Evolutionary conservation across 495 filamentous ascomycete species (phyloP).

Genomic region (Darksidea phi): DNA sequence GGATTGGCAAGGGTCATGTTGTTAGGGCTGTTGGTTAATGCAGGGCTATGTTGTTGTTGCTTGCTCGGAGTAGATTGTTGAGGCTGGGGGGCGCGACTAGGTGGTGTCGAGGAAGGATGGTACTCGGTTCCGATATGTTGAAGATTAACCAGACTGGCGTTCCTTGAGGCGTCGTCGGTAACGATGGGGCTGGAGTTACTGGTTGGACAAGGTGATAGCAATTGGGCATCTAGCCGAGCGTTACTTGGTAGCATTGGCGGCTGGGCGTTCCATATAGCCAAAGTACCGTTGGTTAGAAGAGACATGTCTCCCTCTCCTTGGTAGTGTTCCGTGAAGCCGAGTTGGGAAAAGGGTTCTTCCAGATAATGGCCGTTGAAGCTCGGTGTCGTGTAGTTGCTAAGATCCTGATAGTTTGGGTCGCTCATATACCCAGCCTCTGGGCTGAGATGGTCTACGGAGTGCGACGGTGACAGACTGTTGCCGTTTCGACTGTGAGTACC

Average conservation of each 20-base stretch:
- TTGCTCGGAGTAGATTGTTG: conserved; percentile 23
- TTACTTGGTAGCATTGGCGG: conserved; percentile 12
- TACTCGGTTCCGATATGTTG: conserved; percentile 15
- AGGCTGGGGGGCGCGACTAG: conserved; percentile 1
- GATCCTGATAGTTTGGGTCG: conserved; percentile 29
- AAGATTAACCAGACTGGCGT: not conserved
- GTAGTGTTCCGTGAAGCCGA: conserved; percentile 21
- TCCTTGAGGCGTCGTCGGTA: conserved; percentile 18
- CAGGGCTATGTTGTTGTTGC: conserved; percentile 35
- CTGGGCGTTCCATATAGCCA: conserved; percentile 22
- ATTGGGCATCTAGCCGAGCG: conserved; percentile 17
- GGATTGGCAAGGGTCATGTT: conserved; percentile 18
- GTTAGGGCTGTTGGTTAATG: conserved; percentile 32
- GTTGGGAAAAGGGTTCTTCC: conserved; percentile 12
- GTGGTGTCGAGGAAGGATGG: conserved; percentile 22
- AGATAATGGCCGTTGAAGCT: conserved; percentile 23
- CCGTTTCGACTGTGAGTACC: conserved; percentile 16
- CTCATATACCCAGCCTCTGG: conserved; percentile 29
- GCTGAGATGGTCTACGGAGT: conserved; percentile 34
- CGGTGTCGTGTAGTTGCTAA: conserved; percentile 27
- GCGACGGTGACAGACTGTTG: conserved; percentile 32
- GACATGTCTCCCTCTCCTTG: too few relatives aligned
- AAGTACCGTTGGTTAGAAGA: not conserved
- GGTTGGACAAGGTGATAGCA: conserved; percentile 35
- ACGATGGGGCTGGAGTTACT: conserved; percentile 35